Percentiles rank a stretch among this genome's conserved stretches.
These are phyloP conservation scores for Moesziomyces globuligerus DNA, from an alignment of 1,284 basidiomycete species.

Conservation along the genomic window DNA sequence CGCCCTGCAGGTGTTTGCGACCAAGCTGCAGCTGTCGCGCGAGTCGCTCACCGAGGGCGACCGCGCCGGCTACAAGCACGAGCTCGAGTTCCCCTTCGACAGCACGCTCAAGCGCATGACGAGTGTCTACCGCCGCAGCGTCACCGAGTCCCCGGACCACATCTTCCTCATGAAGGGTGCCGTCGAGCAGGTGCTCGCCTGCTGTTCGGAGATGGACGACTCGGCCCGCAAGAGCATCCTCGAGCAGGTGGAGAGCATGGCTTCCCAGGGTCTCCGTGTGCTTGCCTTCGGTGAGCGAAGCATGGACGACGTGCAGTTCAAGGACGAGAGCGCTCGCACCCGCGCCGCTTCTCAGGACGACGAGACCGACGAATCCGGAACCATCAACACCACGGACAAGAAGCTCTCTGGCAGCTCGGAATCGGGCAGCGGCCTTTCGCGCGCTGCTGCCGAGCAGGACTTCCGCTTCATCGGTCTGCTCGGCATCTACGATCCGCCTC, in stretches of 20 bases:
- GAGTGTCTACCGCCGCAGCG: conserved; percentile 39
- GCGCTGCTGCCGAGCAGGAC: conserved; percentile 52
- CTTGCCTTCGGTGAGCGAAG: conserved; percentile 53
- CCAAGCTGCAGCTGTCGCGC: conserved; percentile 48
- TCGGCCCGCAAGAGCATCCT: conserved; percentile 36
- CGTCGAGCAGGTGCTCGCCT: conserved; percentile 57
- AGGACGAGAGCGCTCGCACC: conserved; percentile 45
- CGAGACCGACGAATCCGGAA: conserved; percentile 27
- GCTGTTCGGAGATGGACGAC: conserved; percentile 51
- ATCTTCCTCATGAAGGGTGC: conserved; percentile 61
- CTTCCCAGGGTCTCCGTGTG: conserved; percentile 58
- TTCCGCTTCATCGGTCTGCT: conserved; percentile 60
- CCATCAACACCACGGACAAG: conserved; percentile 37
- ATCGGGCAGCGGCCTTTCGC: conserved; percentile 32
- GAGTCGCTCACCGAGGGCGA: conserved; percentile 28
- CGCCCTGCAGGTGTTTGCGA: conserved; percentile 55
- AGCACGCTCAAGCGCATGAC: conserved; percentile 62
- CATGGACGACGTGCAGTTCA: conserved; percentile 48
- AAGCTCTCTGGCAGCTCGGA: conserved; percentile 12
- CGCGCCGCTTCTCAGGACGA: conserved; percentile 18
- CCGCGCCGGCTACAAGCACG: conserved; percentile 28
- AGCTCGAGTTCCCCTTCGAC: conserved; percentile 59
- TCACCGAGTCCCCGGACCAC: conserved; percentile 10
- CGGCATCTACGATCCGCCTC: conserved; percentile 62
- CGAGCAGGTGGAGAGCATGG: conserved; percentile 57